phyloP scores from a whole-genome alignment of 208 protist species.

The Acanthamoeba lugdunensis region DNA sequence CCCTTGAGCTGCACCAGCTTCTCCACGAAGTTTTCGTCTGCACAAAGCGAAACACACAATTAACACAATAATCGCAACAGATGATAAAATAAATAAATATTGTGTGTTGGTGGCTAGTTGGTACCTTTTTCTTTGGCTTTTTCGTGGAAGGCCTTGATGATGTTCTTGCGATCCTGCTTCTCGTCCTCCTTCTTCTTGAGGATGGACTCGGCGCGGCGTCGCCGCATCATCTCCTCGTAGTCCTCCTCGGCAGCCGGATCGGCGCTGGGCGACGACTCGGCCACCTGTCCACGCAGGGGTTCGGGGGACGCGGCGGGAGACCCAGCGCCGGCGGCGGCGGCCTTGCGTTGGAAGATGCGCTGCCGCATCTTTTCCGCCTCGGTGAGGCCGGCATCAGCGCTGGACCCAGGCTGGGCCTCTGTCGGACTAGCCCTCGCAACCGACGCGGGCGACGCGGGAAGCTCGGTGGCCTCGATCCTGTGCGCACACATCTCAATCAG shows the following conservation, averaged over 20 bases:
- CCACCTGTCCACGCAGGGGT: not conserved
- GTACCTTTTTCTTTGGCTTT: constrained; percentile 58
- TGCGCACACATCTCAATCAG: not conserved
- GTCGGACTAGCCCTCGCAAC: not conserved
- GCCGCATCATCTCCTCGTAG: constrained; percentile 34
- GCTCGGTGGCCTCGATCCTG: not conserved
- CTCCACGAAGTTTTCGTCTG: constrained; percentile 27
- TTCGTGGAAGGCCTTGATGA: constrained; percentile 72
- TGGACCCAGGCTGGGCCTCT: not conserved
- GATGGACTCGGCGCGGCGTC: not conserved
- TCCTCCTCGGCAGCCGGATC: not conserved
- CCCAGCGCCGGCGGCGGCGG: no score
- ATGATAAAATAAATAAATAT: not conserved
- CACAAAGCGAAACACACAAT: not conserved
- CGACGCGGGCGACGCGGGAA: not conserved
- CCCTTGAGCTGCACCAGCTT: constrained; percentile 67
- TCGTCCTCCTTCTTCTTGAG: constrained; percentile 56
- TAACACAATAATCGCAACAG: no score
- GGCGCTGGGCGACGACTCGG: not conserved
- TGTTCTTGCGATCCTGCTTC: constrained; percentile 51
- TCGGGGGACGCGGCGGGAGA: not conserved
- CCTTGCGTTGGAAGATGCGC: constrained; percentile 14
- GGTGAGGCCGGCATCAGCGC: not conserved
- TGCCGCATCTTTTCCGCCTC: constrained; percentile 69
- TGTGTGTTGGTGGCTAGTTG: not conserved